These are phyloP conservation scores for Arbutus unedo DNA, from an alignment of 148 eudicot genomes.

Conservation along the genomic window DNA sequence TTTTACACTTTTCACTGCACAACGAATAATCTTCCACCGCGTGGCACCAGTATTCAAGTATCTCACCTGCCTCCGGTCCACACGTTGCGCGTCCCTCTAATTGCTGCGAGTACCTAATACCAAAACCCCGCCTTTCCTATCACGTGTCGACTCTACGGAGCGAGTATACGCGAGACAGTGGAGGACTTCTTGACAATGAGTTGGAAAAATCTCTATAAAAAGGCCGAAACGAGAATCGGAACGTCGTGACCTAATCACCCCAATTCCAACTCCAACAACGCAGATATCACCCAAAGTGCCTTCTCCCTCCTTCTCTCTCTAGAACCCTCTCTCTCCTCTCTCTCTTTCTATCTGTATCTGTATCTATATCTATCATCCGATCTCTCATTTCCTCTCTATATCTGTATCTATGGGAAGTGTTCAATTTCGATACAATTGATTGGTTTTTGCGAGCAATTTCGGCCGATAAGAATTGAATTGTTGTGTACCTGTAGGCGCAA, in stretches of 20 bases:
- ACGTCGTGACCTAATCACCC: background rate
- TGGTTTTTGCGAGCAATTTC: background rate
- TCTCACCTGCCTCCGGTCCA: background rate
- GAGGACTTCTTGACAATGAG: background rate
- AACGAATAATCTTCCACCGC: background rate
- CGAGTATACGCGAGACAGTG: background rate
- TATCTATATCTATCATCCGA: background rate
- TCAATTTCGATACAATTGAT: background rate
- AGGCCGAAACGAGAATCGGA: background rate
- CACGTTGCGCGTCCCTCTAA: background rate
- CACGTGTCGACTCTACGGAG: background rate
- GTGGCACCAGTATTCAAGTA: background rate
- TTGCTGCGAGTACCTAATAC: background rate
- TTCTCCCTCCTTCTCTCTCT: background rate
- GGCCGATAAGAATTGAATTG: background rate
- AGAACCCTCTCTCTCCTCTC: background rate
- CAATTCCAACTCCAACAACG: background rate
- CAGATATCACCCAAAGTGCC: background rate
- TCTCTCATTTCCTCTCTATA: background rate
- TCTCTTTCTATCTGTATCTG: background rate
- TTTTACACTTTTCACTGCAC: background rate
- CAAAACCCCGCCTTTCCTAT: background rate
- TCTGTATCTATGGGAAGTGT: background rate
- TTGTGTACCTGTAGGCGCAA: background rate
- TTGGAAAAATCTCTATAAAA: constrained; percentile 3